These are phyloP conservation scores for Gymnopilus junonius DNA, from an alignment of 768 basidiomycete genomes.

Conservation along the genomic window DNA sequence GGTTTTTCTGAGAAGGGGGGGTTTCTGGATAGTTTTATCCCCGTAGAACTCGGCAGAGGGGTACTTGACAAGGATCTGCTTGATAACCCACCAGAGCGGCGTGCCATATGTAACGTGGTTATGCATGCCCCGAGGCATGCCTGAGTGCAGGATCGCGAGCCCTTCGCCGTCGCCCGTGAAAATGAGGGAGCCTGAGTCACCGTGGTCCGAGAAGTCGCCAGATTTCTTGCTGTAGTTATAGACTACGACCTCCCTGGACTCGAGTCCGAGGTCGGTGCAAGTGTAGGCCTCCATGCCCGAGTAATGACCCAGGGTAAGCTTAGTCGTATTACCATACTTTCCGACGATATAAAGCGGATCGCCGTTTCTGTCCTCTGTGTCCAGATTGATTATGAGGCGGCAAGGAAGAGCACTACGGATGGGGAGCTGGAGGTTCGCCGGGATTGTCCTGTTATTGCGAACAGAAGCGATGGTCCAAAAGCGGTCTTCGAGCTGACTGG, in stretches of 20 bases:
- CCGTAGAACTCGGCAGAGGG: conserved; percentile 51
- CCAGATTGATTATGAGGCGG: no score
- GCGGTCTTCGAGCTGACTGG: no score
- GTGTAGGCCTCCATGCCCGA: conserved; percentile 37
- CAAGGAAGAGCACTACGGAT: conserved; percentile 5
- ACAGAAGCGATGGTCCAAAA: conserved; percentile 2
- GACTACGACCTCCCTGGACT: conserved; percentile 39
- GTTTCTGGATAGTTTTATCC: no score
- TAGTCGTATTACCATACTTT: no score
- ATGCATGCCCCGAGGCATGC: conserved; percentile 37
- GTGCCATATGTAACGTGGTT: conserved; percentile 53
- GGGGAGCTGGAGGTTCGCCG: conserved; percentile 4
- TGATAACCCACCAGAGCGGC: conserved; percentile 42
- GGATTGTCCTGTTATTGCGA: conserved; percentile 1
- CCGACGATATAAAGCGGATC: no score
- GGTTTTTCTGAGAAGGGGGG: no score
- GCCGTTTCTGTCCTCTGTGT: no score
- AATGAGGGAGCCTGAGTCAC: conserved; percentile 48
- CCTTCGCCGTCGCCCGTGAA: conserved; percentile 33
- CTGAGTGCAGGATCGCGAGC: conserved; percentile 46
- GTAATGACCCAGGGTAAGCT: conserved; percentile 23
- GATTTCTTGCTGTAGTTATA: conserved; percentile 35
- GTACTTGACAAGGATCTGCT: conserved; percentile 53
- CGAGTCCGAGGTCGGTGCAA: conserved; percentile 21
- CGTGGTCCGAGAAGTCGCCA: conserved; percentile 37